Conservation (phyloP, 768 basidiomycete genomes). For the Kwoniella mangroviensis region DNA sequence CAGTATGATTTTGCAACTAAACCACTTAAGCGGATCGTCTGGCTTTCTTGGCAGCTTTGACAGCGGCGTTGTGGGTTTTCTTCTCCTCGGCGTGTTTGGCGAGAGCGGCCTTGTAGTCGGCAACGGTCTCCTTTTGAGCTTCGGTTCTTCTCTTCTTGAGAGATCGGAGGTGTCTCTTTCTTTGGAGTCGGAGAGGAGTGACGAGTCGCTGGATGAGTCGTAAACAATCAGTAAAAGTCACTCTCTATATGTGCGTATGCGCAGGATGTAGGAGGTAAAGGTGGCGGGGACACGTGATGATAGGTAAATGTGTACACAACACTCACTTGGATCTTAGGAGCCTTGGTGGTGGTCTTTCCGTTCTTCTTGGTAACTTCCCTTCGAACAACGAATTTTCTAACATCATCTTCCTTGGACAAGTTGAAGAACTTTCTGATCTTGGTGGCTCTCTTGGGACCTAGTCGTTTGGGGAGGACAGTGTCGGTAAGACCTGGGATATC, state of each 20-base stretch:
- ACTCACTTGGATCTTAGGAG: constrained; percentile 84
- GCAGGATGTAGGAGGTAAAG: too few relatives aligned
- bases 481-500: constrained; percentile 93
- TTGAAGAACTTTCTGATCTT: constrained; percentile 99
- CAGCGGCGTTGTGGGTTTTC: constrained; percentile 84
- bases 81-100: constrained; percentile 90
- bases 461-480: constrained; percentile 86
- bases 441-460: constrained; percentile 95
- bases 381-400: constrained; percentile 82
- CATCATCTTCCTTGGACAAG: constrained; percentile 95
- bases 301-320: not conserved
- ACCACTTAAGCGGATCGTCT: constrained; percentile 27
- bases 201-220: constrained; percentile 67
- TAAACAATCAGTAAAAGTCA: not conserved
- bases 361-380: constrained; percentile 92
- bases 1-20: not conserved
- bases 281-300: not conserved
- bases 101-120: constrained; percentile 86
- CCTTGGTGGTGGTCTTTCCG: constrained; percentile 92
- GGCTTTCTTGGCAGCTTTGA: constrained; percentile 59
- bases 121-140: constrained; percentile 91
- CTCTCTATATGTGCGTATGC: not conserved
- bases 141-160: constrained; percentile 87
- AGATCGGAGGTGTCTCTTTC: constrained; percentile 86
- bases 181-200: constrained; percentile 92